Percentiles rank a stretch among this genome's conserved stretches.
Conservation (phyloP, 164 flowering plant genomes). For the Cinnamomum micranthum region DNA sequence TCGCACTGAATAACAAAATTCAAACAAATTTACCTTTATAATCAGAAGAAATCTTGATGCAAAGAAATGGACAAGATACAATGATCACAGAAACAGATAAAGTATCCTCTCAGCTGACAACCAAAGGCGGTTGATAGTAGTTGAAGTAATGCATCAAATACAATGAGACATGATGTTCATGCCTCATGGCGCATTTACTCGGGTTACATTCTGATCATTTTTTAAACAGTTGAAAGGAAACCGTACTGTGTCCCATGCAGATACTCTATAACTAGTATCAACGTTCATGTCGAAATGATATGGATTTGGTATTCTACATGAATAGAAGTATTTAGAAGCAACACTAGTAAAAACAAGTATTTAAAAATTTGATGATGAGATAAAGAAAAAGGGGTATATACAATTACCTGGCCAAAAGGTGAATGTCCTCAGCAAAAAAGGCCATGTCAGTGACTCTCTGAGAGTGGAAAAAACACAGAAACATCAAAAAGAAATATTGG, state of each 20-base stretch:
- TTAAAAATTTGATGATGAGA: neutral
- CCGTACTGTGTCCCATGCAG: no score
- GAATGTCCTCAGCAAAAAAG: slow-evolving; percentile 96
- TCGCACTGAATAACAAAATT: slow-evolving; percentile 54
- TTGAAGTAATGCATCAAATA: neutral
- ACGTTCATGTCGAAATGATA: no score
- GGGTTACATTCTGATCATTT: no score
- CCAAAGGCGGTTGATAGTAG: neutral
- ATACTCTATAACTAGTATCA: no score
- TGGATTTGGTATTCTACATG: no score
- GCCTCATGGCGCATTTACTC: no score
- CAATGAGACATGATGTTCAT: no score
- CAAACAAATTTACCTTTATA: neutral
- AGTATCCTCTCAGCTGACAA: neutral
- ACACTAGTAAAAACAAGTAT: no score
- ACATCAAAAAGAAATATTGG: neutral
- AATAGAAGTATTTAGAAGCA: no score
- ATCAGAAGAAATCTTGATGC: neutral
- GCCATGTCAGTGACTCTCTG: slow-evolving; percentile 98
- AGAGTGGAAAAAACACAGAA: slow-evolving; percentile 7
- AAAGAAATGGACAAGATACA: neutral
- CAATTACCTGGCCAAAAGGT: slow-evolving; percentile 83
- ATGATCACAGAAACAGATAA: neutral
- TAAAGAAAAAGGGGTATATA: neutral
- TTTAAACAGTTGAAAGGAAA: no score